Base-by-base conservation (phyloP, 2,329 filamentous ascomycete genomes). In the Pezicula radicicola region DNA sequence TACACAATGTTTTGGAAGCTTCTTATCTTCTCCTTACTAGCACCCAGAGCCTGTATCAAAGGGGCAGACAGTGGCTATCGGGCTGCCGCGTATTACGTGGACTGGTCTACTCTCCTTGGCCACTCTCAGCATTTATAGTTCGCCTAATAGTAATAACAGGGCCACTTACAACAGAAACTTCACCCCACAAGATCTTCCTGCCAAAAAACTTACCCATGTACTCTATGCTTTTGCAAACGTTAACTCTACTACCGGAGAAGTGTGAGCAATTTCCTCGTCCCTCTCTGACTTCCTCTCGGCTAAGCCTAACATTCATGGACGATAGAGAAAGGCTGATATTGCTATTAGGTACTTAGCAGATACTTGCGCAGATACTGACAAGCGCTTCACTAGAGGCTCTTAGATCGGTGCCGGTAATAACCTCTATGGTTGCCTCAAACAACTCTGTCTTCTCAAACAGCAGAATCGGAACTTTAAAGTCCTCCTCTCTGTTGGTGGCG, bases 171-270 rank as follows among this genome's bases (percentile, higher is more conserved):
- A 75, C 37, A 84, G 91, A 52, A 86, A 91, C 61, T 88, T 93
- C 66, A 79, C 85, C n/a, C 91, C 91, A 0, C 87, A 93, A 65
- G 83, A 95, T 65, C 79, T 97, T 12, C 88, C 88, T 1, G 82
- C 78, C 2, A 80, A 90, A 53, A 85, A 88, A 48, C 80, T 96
- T 37, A 97, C 91, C 0, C 92, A 97, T 64, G 72, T 96, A 5
- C 81, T 96, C 16, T 96, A 96, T 62, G 77, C 91, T 13, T 97
- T 97, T 71, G 91, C 89, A 66, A 94, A 96, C 67, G 81, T 96
- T 55, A 80, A 81, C 1, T 76, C 84, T 5, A 87, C 91, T 6
- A 83, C 79, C 30, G 91, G 91, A 46, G 88, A 93, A 70, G 90
- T 94, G 68, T 87, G 69, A 56, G 55, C 33, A 36, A 15, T n/a